These are phyloP conservation scores for Solanum aculeatissimum DNA, from an alignment of 305 asterid species.

Conservation along the genomic window DNA sequence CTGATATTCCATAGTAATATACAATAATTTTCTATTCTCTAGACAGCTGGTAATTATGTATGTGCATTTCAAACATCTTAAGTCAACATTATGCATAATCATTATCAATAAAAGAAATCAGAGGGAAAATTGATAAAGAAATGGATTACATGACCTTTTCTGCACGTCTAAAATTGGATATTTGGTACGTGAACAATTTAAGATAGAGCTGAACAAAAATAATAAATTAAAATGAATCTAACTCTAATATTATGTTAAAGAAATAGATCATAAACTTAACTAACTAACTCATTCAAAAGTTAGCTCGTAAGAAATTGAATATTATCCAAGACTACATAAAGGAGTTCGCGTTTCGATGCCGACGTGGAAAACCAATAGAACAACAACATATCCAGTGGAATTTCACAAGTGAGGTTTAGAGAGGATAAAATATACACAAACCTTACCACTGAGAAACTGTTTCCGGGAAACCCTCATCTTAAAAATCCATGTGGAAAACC, in stretches of 20 bases:
- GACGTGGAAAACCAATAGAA: too few relatives aligned
- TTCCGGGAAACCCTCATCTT: too few relatives aligned
- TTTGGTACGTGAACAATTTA: not conserved
- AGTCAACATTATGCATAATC: not conserved
- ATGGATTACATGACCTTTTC: not conserved
- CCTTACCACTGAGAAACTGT: too few relatives aligned
- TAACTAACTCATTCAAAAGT: not conserved
- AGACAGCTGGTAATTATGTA: not conserved
- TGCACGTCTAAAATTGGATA: not conserved
- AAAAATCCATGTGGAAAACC: too few relatives aligned
- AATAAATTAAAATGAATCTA: accelerated
- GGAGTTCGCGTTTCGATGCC: too few relatives aligned
- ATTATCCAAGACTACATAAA: too few relatives aligned
- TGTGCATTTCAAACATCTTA: not conserved
- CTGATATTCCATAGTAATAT: not conserved
- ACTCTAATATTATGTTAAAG: not conserved
- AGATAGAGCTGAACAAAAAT: not conserved
- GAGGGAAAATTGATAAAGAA: not conserved
- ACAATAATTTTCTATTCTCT: not conserved
- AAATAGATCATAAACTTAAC: not conserved
- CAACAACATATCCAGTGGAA: too few relatives aligned
- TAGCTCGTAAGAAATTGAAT: not conserved
- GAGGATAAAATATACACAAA: too few relatives aligned
- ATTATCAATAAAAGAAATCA: not conserved
- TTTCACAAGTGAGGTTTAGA: too few relatives aligned